A percentile compares a stretch with the other conserved stretches of the same genome.
These are phyloP conservation scores for Starmerella scarabaei DNA, from an alignment of 805 yeast species.

Conservation along the genomic window DNA sequence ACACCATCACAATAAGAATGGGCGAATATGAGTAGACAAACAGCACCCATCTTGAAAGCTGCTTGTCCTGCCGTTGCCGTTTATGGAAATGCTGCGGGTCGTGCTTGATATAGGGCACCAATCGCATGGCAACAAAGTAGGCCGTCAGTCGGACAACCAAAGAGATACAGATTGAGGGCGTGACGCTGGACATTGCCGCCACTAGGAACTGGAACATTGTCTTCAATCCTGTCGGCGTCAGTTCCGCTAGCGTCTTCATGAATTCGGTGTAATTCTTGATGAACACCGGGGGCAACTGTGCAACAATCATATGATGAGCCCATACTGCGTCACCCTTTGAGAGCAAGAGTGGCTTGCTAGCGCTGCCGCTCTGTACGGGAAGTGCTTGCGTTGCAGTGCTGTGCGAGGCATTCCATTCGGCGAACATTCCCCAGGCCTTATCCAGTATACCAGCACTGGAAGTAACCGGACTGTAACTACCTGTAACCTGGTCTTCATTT, in stretches of 20 bases:
- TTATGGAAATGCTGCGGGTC: constrained; percentile 10
- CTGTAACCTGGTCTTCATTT: background rate
- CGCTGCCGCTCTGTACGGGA: background rate
- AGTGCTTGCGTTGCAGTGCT: no score
- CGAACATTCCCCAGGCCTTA: background rate
- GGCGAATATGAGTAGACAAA: constrained; percentile 82
- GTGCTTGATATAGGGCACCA: constrained; percentile 56
- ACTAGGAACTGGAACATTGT: constrained; percentile 33
- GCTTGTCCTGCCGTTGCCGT: constrained; percentile 15
- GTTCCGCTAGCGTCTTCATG: constrained; percentile 28
- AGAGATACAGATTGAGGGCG: constrained; percentile 70
- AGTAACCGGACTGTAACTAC: background rate
- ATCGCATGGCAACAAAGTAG: constrained; percentile 80
- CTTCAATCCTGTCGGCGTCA: constrained; percentile 31
- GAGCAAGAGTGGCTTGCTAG: background rate
- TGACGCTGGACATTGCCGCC: constrained; percentile 47
- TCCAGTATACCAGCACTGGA: background rate
- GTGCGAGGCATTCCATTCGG: background rate
- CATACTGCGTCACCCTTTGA: background rate
- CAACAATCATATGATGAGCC: constrained; percentile 7
- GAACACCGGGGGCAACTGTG: constrained; percentile 30
- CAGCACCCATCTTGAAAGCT: constrained; percentile 16
- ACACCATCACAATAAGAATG: constrained; percentile 85
- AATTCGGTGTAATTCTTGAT: constrained; percentile 29
- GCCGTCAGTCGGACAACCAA: constrained; percentile 76